A percentile compares a stretch with the other conserved stretches of the same genome.
phyloP scores from a whole-genome alignment of 2,329 filamentous ascomycete species.

The Alternaria novae-zelandiae region DNA sequence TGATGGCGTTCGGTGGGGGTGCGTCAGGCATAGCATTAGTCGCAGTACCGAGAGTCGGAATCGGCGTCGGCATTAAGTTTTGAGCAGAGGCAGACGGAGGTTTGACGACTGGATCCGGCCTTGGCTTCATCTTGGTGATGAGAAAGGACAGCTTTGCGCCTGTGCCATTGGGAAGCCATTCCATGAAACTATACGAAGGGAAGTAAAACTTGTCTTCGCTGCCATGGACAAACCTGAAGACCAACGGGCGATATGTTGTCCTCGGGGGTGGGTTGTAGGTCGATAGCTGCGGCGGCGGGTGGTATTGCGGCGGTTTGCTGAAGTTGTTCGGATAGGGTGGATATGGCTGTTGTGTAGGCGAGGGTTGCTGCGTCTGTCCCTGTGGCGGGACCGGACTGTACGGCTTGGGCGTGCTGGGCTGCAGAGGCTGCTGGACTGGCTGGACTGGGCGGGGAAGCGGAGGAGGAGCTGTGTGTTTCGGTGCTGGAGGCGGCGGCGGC shows the following conservation, averaged over 20 bases:
- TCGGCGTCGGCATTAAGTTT: slow-evolving; percentile 11
- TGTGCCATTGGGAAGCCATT: slow-evolving; percentile 67
- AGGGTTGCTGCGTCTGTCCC: slow-evolving; percentile 24
- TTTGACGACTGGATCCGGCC: slow-evolving; percentile 49
- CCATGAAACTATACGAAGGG: slow-evolving; percentile 77
- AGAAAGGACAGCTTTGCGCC: slow-evolving; percentile 77
- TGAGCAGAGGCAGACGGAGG: slow-evolving; percentile 38
- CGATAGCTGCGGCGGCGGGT: slow-evolving; percentile 30
- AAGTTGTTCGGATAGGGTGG: slow-evolving; percentile 31
- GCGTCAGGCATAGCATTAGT: slow-evolving; percentile 10
- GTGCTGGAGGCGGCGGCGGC: slow-evolving; percentile 14
- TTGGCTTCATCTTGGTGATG: slow-evolving; percentile 69
- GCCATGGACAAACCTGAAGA: slow-evolving; percentile 50
- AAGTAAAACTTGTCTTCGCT: slow-evolving; percentile 77
- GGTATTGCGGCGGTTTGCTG: slow-evolving; percentile 29
- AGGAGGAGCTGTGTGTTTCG: slow-evolving; percentile 19
- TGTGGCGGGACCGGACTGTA: slow-evolving; percentile 11
- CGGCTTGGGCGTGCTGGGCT: slow-evolving; percentile 8
- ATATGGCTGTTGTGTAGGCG: slow-evolving; percentile 24
- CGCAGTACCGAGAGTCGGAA: not conserved
- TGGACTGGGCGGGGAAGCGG: slow-evolving; percentile 23
- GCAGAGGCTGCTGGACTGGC: slow-evolving; percentile 18
- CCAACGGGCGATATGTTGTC: slow-evolving; percentile 51
- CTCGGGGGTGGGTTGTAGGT: slow-evolving; percentile 50
- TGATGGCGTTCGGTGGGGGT: slow-evolving; percentile 9